Base-by-base conservation (phyloP, 2,329 filamentous ascomycete species). In the Ceratocystis destructans region DNA sequence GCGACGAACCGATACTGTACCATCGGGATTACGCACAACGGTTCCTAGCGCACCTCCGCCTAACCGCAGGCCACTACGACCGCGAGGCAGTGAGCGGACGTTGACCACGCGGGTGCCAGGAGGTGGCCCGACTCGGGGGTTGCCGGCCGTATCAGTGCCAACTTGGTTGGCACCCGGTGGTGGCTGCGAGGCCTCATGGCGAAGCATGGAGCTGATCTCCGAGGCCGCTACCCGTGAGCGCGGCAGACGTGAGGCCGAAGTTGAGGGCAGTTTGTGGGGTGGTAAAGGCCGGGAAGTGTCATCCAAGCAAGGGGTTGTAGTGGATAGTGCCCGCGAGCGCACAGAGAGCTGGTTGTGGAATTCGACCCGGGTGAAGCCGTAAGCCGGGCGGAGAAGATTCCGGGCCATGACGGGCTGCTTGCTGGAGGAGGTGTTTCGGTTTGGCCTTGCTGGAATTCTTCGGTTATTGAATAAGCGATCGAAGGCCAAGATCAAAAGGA, bases 11-110 rank as follows among this genome's bases (percentile, higher is more conserved):
- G 66, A 67, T 31, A 67, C 65, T 10, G 65, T 57, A 12, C 68
- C 64, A 6, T 57, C 67, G 22, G 48, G 64, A 53, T 62, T 64
- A 67, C 59, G 66, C 64, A 59, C 66, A 62, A 50, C 69, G 33
- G 59, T 65, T 17, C 66, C 66, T 2, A 65, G 20, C n/a, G 44
- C 46, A 28, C 66, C 70, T 12, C 71, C 68, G 3, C 71, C 71
- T 12, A 70, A 67, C 17, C 66, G 63, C 45, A 65, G 45, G 15
- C 71, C 71, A 22, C 72, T 71, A 2, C 71, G 70, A 22, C 74
- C 73, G 45, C 72, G 69, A 5, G 75, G 76, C 12, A 79, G 71
- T 66, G 71, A 77, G 66, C 72, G 73, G 65, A 79, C 70, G 66
- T 77, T 76, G 61, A 80, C 72, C 17, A 79, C 71, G 67, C 74